phyloP scores from a whole-genome alignment of 495 filamentous ascomycete genomes.

The Xylaria intraflava region DNA sequence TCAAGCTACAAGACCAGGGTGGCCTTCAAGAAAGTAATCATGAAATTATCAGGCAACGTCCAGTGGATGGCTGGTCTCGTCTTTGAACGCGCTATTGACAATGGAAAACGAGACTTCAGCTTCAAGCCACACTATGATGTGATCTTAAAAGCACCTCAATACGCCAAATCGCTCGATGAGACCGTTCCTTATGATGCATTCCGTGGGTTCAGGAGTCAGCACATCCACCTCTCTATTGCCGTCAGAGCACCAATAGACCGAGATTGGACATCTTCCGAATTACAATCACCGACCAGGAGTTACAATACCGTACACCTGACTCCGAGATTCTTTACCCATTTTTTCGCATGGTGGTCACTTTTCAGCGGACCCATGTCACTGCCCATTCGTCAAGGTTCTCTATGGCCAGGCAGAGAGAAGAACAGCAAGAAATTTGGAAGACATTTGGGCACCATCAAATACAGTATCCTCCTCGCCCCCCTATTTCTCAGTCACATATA shows the following conservation, averaged over 20 bases:
- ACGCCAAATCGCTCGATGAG: conserved; percentile 49
- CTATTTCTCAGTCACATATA: conserved; percentile 95
- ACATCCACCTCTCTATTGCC: conserved; percentile 90
- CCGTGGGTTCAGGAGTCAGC: conserved; percentile 84
- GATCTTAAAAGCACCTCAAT: conserved; percentile 69
- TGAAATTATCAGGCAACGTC: conserved; percentile 95
- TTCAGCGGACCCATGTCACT: conserved; percentile 94
- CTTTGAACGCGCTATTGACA: conserved; percentile 71
- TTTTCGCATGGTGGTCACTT: conserved; percentile 96
- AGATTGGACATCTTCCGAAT: conserved; percentile 69
- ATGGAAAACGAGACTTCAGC: conserved; percentile 65
- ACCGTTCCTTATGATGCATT: conserved; percentile 78
- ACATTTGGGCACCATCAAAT: conserved; percentile 95
- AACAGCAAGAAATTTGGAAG: conserved; percentile 97
- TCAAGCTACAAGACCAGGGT: conserved; percentile 65
- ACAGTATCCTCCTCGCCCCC: conserved; percentile 85
- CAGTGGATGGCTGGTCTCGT: conserved; percentile 84
- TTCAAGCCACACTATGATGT: conserved; percentile 93
- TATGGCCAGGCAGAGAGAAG: conserved; percentile 90
- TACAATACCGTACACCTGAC: conserved; percentile 94
- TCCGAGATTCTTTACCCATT: conserved; percentile 95
- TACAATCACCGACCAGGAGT: conserved; percentile 62
- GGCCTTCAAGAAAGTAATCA: conserved; percentile 91
- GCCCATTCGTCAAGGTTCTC: conserved; percentile 80
- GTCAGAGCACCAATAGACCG: conserved; percentile 74